Conservation (phyloP, 805 yeast genomes). For the Sugiyamaella chiloensis region DNA sequence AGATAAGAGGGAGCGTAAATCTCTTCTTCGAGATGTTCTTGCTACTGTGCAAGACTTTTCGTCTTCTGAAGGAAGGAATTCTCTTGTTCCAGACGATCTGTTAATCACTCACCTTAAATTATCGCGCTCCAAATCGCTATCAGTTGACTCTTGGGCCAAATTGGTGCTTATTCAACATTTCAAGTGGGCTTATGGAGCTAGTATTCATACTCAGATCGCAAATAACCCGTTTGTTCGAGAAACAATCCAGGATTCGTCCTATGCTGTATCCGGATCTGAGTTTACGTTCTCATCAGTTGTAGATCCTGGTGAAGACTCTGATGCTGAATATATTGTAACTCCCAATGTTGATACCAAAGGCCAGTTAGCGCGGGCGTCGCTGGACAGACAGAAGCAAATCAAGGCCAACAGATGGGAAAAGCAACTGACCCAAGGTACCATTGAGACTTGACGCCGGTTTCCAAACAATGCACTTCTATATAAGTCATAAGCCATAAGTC, state of each 20-base stretch:
- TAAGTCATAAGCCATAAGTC: too few species aligned
- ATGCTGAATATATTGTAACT: background rate
- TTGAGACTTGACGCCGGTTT: conserved; percentile 4
- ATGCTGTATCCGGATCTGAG: conserved; percentile 1
- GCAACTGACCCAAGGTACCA: conserved; percentile 14
- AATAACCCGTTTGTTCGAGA: conserved; percentile 31
- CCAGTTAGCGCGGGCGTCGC: conserved; percentile 9
- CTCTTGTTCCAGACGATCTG: conserved; percentile 19
- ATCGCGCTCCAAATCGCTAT: conserved; percentile 26
- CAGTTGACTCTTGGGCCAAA: conserved; percentile 34
- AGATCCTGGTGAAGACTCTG: background rate
- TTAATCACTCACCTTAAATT: conserved; percentile 28
- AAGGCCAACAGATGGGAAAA: conserved; percentile 15
- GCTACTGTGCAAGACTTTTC: conserved; percentile 45
- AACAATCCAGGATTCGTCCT: conserved; percentile 17
- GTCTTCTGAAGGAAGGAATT: conserved; percentile 33
- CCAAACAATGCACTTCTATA: too few species aligned
- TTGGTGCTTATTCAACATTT: conserved; percentile 34
- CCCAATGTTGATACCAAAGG: background rate
- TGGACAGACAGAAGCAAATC: conserved; percentile 14
- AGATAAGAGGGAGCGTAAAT: conserved; percentile 57
- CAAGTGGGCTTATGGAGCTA: conserved; percentile 37
- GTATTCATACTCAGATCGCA: conserved; percentile 36
- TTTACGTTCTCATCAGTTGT: too few species aligned
- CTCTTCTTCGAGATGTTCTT: conserved; percentile 58